Base-by-base conservation (phyloP, 495 filamentous ascomycete species). In the Daldinia childiae region DNA sequence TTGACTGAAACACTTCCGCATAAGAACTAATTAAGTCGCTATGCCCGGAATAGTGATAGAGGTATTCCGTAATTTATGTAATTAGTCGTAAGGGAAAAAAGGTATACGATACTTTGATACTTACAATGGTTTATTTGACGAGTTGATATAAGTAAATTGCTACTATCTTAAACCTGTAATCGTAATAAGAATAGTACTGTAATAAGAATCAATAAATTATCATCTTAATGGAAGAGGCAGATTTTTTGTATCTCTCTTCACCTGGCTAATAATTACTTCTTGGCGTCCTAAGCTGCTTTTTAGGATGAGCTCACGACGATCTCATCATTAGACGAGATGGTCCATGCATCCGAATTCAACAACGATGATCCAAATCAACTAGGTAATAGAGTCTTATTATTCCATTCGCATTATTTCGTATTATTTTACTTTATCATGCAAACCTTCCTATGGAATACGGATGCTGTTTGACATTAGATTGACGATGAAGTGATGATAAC, bases 311-410 rank as follows among this genome's bases (percentile, higher is more conserved):
- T 73, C 66, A 65, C 52, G 71, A 69, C 65, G 66, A 73, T 73
- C 71, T 73, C 65, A 66, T 73, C 70, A 73, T 21, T 72, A 68
- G 64, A 60, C 36, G 34, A 64, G 34, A 45, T 29, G 58, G 39
- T 39, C 60, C 59, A 72, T 67, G 55, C 55, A 17, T 36, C 52
- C 56, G 52, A 67, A 57, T 57, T 67, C 52, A 34, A 69, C 45
- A 61, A 45, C 43, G 71, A 74, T 74, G 71, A 74, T 74, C 71
- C 62, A 71, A 74, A 74, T 74, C 62, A 71, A 74, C 57, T 59
- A 3, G 26, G 1, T 26, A 41, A 36, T 55, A 62, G 45, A 17
- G 38, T 59, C 15, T 24, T 24, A 59, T 59, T n/a, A 27, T 27
- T 8, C 5, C 34, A 63, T 39, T 55, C 24, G 24, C n/a, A 8